phyloP scores from a whole-genome alignment of 805 yeast species.

The Metschnikowia drakensbergensis region DNA sequence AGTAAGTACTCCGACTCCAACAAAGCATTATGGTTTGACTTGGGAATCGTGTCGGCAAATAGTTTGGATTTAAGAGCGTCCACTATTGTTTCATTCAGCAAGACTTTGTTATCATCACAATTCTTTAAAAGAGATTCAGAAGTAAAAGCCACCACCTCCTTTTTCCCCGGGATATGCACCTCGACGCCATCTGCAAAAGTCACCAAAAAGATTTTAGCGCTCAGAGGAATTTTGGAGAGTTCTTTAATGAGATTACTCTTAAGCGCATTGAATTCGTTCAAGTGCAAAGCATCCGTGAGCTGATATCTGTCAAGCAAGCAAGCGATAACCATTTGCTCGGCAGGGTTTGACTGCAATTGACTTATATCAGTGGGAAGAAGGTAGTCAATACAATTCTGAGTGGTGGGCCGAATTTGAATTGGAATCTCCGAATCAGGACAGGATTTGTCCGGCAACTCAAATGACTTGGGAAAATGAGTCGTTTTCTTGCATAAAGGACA shows the following conservation, averaged over 20 bases:
- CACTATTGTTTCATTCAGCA: constrained; percentile 2
- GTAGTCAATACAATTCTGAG: constrained; percentile 30
- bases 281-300: constrained; percentile 21
- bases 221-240: constrained; percentile 15
- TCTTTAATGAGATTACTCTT: constrained; percentile 13
- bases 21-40: background rate
- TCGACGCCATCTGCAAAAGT: constrained; percentile 28
- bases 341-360: constrained; percentile 4
- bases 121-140: background rate
- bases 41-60: constrained; percentile 1
- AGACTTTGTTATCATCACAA: background rate
- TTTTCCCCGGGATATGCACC: constrained; percentile 16
- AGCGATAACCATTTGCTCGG: constrained; percentile 15
- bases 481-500: constrained; percentile 34
- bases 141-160: background rate
- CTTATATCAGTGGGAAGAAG: constrained; percentile 27
- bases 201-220: constrained; percentile 21
- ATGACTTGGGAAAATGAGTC: constrained; percentile 21
- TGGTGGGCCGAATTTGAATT: constrained; percentile 21
- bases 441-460: constrained; percentile 12
- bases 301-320: constrained; percentile 32
- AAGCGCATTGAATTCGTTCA: constrained; percentile 14
- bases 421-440: constrained; percentile 26
- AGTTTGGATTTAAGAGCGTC: constrained; percentile 8
- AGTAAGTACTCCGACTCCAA: constrained; percentile 4